These are phyloP conservation scores for Pythium sp. DNA, from an alignment of 352 stramenopile genomes.

Conservation along the genomic window DNA sequence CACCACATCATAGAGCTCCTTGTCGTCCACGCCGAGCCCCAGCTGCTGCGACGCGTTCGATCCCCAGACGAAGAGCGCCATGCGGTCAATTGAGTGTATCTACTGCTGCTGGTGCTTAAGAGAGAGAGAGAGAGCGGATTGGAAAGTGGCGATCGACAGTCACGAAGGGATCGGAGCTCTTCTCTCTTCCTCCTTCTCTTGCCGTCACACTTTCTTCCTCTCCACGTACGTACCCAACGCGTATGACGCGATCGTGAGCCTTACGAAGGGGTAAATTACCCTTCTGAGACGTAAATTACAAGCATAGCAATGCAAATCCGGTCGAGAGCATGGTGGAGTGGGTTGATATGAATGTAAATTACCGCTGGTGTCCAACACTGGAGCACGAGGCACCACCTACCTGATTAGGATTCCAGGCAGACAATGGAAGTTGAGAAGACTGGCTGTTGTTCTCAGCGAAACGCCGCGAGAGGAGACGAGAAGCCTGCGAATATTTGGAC, in stretches of 20 bases:
- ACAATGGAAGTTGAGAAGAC: background rate
- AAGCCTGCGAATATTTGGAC: background rate
- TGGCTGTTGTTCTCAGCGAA: background rate
- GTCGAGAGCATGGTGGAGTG: background rate
- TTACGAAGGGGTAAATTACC: background rate
- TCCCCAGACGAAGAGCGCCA: constrained; percentile 80
- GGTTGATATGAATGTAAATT: background rate
- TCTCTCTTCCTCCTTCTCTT: background rate
- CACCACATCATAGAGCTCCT: constrained; percentile 60
- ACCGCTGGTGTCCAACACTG: background rate
- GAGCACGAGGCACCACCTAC: background rate
- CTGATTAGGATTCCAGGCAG: background rate
- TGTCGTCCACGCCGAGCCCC: constrained; percentile 42
- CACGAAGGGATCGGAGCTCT: background rate
- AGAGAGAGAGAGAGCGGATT: constrained; percentile 4
- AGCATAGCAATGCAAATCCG: background rate
- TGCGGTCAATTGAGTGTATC: constrained; percentile 12
- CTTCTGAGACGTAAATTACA: background rate
- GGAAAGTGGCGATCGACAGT: background rate
- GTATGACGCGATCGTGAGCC: background rate
- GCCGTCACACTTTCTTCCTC: background rate
- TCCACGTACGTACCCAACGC: background rate
- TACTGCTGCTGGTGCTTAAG: background rate
- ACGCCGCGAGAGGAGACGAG: background rate
- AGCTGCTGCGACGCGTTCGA: constrained; percentile 73